These are phyloP conservation scores for Suhomyces kunorum DNA, from an alignment of 1,139 yeast genomes.

Conservation along the genomic window DNA sequence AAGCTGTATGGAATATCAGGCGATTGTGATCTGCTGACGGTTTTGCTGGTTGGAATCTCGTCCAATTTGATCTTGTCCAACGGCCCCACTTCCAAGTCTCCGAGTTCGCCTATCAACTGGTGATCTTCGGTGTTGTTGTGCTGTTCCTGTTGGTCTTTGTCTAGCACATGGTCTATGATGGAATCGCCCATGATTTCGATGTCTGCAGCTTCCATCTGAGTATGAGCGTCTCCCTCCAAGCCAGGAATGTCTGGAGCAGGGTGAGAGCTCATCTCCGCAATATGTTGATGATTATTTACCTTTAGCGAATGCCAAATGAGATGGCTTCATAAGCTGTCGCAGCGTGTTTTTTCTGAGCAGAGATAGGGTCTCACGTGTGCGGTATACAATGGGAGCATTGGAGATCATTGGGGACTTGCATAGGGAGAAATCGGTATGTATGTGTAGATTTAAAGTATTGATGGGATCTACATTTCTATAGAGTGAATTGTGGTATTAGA, in stretches of 20 bases:
- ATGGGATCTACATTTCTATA: too few species aligned
- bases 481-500: too few species aligned
- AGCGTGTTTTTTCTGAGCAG: constrained; percentile 7
- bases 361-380: constrained; percentile 7
- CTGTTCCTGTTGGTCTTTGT: constrained; percentile 2
- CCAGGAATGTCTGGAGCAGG: constrained; percentile 3
- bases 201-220: constrained; percentile 1
- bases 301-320: constrained; percentile 1
- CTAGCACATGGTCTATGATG: constrained; percentile 6
- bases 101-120: constrained; percentile 8
- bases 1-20: constrained; percentile 12
- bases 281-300: background rate
- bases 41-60: constrained; percentile 14
- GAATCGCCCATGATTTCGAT: constrained; percentile 7
- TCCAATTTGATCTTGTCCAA: constrained; percentile 15
- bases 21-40: constrained; percentile 22
- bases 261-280: constrained; percentile 11
- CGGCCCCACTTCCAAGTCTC: constrained; percentile 17
- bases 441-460: too few species aligned
- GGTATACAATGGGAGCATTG: background rate
- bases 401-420: too few species aligned
- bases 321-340: constrained; percentile 6
- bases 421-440: background rate
- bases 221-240: constrained; percentile 1
- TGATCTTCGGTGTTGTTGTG: constrained; percentile 2